phyloP scores from a whole-genome alignment of 2,329 filamentous ascomycete genomes.

The Fusarium brachygibbosum region DNA sequence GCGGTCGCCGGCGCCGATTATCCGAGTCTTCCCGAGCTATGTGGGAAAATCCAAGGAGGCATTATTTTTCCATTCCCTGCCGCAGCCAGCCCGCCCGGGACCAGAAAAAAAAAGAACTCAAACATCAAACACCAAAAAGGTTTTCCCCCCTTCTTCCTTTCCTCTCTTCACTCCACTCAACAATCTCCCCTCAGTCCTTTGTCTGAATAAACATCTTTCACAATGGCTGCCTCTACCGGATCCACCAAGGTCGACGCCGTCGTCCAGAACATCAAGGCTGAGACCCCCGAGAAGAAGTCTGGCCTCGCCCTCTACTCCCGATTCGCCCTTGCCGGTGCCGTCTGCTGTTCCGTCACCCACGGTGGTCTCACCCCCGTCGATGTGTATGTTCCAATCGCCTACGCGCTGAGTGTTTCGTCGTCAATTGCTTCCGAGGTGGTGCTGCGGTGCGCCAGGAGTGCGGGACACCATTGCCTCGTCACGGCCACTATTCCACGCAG shows the following conservation, averaged over 20 bases:
- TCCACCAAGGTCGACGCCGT: slow-evolving; percentile 62
- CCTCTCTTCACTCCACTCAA: slow-evolving; percentile 25
- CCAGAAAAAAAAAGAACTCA: slow-evolving; percentile 48
- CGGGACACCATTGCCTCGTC: slow-evolving; percentile 15
- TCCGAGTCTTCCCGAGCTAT: slow-evolving; percentile 51
- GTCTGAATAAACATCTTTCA: slow-evolving; percentile 46
- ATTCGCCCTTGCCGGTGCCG: slow-evolving; percentile 96
- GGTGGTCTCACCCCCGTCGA: slow-evolving; percentile 65
- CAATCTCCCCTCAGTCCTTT: slow-evolving; percentile 54
- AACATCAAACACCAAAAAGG: slow-evolving; percentile 34
- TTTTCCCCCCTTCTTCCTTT: slow-evolving; percentile 29
- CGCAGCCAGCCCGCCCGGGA: slow-evolving; percentile 15
- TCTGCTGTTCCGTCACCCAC: slow-evolving; percentile 99
- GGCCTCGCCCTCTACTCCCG: slow-evolving; percentile 85
- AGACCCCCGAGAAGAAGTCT: slow-evolving; percentile 59
- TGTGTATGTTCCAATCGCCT: slow-evolving; percentile 15
- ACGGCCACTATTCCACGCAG: slow-evolving; percentile 10
- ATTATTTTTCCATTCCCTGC: slow-evolving; percentile 43
- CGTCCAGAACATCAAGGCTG: slow-evolving; percentile 58
- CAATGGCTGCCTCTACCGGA: slow-evolving; percentile 61
- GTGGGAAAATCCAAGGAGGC: slow-evolving; percentile 32
- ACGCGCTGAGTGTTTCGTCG: background rate
- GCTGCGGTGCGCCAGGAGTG: slow-evolving; percentile 15
- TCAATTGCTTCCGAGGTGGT: slow-evolving; percentile 41
- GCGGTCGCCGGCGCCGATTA: slow-evolving; percentile 48